Conservation (phyloP, 148 eudicot genomes). For the Amaranthus cruentus region DNA sequence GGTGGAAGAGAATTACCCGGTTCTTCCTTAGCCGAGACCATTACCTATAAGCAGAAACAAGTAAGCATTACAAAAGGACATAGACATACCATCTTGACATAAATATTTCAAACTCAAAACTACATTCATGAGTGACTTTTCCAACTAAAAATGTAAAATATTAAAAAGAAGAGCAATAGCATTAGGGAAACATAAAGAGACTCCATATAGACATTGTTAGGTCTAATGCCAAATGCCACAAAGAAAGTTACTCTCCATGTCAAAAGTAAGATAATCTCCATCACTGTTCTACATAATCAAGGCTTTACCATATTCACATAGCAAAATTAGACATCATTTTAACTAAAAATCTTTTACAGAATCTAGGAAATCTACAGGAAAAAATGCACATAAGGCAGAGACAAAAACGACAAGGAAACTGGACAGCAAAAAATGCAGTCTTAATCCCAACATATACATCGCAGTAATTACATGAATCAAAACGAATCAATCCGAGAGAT, state of each 20-base stretch:
- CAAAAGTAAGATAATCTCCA: background rate
- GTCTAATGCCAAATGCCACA: background rate
- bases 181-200: background rate
- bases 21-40: conserved; percentile 91
- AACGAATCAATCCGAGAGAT: no score
- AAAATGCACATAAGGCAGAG: no score
- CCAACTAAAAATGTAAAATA: no score
- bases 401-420: no score
- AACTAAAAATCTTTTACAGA: no score
- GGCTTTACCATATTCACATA: background rate
- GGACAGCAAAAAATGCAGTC: no score
- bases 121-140: background rate
- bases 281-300: background rate
- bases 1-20: conserved; percentile 81
- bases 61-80: background rate
- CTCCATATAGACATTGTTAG: background rate
- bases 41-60: conserved; percentile 44
- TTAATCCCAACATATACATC: no score
- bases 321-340: background rate
- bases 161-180: background rate
- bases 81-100: background rate
- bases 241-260: background rate
- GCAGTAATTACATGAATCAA: no score
- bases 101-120: background rate
- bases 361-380: no score